Evolutionary conservation across 441 rosid species (phyloP), one percentile per base, ranked within the genome.

Genomic region (Cnidoscolus chayamansa): DNA sequence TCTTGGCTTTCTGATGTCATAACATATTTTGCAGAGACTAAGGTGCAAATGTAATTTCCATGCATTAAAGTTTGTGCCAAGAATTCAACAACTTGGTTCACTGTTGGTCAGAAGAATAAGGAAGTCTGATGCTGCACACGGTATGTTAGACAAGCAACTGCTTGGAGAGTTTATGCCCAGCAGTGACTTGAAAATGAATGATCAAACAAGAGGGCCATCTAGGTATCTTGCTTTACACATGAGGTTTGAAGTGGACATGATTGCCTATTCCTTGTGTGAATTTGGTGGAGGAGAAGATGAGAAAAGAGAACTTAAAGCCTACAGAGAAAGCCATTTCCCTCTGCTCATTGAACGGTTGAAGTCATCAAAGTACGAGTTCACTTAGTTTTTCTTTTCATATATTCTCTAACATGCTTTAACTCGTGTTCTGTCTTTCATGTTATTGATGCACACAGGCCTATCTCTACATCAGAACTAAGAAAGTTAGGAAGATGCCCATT

Each of bases 11-110:
- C 7, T 77, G 62, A 53, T 61, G 43, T 64, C 59, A 68, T 63
- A 66, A 40, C 63, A 51, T 37, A 1, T 67, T 73, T 65, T 74
- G 56, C 89, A 92, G 99, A 89, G 81, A 74, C 73, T 95, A 67
- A 82, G 98, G 72, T 92, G 98, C 80, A 95, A 95, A 81, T 95
- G 99, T 77, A 93, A 93, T 90, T 93, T 95, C 73, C 98, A 91
- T 73, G 96, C 95, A 7, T 63, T 93, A 72, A 91, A 86, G 77
- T 95, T 95, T 51, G 84, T 75, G 49, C 90, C 90, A 0, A 87
- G 90, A 80, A 93, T 93, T 72, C 95, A 86, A 85, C 77, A 86
- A 81, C 84, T 76, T 1, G 95, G 89, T 79, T 83, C 96, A 7
- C 31, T 90, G 50, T 72, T 95, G 72, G 77, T 89, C 60, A 88